Conservation (phyloP, 208 protist species). For the Acanthamoeba triangularis region DNA sequence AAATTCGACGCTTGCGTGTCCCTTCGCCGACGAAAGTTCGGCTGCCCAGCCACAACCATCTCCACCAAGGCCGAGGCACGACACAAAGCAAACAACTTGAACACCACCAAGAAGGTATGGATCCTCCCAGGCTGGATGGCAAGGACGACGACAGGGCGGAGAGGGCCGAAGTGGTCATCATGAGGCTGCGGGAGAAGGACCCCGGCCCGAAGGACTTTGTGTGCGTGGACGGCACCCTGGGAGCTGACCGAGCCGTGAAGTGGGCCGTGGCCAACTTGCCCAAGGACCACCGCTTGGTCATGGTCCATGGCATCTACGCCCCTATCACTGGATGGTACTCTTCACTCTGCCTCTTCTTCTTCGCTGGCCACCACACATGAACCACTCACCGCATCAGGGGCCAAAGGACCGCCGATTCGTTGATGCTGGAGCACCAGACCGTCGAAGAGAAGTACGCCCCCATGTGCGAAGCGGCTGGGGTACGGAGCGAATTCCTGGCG, state of each 20-base stretch:
- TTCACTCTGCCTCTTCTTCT: neutral
- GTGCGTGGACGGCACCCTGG: slow-evolving; percentile 1
- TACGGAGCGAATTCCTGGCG: neutral
- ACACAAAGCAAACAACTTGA: neutral
- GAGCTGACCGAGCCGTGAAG: neutral
- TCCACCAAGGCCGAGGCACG: neutral
- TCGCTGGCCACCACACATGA: neutral
- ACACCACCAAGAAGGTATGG: neutral
- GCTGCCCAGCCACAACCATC: no score
- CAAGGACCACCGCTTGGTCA: slow-evolving; percentile 31
- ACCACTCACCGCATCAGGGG: neutral
- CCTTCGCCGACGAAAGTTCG: neutral
- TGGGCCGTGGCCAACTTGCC: slow-evolving; percentile 17
- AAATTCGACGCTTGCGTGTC: neutral
- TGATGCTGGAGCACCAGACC: neutral
- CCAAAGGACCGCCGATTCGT: neutral
- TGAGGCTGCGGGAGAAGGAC: neutral
- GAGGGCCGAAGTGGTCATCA: neutral
- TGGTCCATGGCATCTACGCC: slow-evolving; percentile 56
- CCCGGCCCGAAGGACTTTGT: slow-evolving; percentile 6
- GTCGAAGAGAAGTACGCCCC: neutral
- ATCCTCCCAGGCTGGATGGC: slow-evolving; percentile 13
- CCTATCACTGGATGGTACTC: slow-evolving; percentile 10
- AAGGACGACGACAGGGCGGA: neutral
- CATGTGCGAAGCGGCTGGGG: slow-evolving; percentile 10